Base-by-base conservation (phyloP, 2,329 filamentous ascomycete species). In the Fusarium proliferatum region DNA sequence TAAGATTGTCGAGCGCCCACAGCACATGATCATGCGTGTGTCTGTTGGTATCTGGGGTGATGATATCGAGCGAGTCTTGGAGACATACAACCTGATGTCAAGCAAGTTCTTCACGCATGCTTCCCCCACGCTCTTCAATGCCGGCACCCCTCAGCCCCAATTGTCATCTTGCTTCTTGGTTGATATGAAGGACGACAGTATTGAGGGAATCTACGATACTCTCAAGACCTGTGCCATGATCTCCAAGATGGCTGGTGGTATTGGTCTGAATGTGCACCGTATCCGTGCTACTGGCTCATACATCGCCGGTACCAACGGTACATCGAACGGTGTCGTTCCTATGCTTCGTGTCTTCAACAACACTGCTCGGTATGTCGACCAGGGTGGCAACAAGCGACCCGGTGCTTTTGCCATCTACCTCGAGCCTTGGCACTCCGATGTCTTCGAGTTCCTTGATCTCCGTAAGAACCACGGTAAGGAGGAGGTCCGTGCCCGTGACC, bases 21-120 rank as follows among this genome's bases (percentile, higher is more conserved):
- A 99, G 85, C 96, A 99, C 87, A 96, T 99, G 95, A 96, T 99
- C 79, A 99, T 99, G 96, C 94, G 96, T 89, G 96, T 99, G 61
- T 91, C 96, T 77, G 96, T 99, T 66, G 96, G 96, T 66, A 97
- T 99, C 78, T 97, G 97, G 87, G 95, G 95, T 68, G 94, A 97
- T 73, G 90, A 98, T 80, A 93, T 99, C 69, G 96, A 98, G 86
- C 94, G 92, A 80, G 96, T 94, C 73, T 91, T 98, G 61, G 95
- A 99, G 89, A 98, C 96, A 46, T 99, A 99, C 88, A 96, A 98
- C 86, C 90, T 97, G 84, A 98, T 99, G 95, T 99, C 96, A 38
- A 95, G 92, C 87, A 98, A 98, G 85, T 96, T 93, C 87, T 99
- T 99, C 86, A 99, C 96, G 63, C 96, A 99, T 81, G 96, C 96